Conservation (phyloP, 2,329 filamentous ascomycete genomes). For the Cercospora janseana region DNA sequence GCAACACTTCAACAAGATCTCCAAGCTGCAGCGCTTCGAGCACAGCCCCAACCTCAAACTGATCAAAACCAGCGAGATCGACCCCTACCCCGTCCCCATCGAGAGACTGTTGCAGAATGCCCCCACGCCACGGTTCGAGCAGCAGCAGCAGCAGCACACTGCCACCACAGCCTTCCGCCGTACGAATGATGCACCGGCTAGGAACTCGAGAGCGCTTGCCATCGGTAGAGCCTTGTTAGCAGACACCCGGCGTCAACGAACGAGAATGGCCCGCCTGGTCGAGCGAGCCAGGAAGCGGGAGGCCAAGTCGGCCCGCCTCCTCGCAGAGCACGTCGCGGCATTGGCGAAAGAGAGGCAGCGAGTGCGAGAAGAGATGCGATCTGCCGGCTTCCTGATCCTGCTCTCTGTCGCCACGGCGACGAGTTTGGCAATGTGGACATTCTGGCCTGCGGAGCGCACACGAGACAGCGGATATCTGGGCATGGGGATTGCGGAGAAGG, state of each 20-base stretch:
- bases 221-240: constrained; percentile 25
- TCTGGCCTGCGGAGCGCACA: constrained; percentile 26
- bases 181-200: not conserved
- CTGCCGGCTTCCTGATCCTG: constrained; percentile 26
- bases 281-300: constrained; percentile 19
- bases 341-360: constrained; percentile 23
- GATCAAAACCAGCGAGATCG: constrained; percentile 35
- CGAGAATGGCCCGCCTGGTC: constrained; percentile 15
- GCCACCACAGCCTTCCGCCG: not conserved
- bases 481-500: constrained; percentile 27
- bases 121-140: not conserved
- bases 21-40: constrained; percentile 31
- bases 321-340: constrained; percentile 13
- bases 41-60: constrained; percentile 35
- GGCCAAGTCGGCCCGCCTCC: not conserved
- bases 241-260: constrained; percentile 20
- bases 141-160: not conserved
- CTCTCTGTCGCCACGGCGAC: constrained; percentile 25
- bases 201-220: constrained; percentile 26
- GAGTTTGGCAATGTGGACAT: constrained; percentile 28
- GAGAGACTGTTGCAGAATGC: constrained; percentile 3
- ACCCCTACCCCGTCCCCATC: constrained; percentile 25
- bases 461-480: constrained; percentile 27
- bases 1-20: constrained; percentile 36
- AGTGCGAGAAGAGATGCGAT: constrained; percentile 24